Conservation (phyloP, 805 yeast genomes). For the Kluyveromyces dobzhanskii region DNA sequence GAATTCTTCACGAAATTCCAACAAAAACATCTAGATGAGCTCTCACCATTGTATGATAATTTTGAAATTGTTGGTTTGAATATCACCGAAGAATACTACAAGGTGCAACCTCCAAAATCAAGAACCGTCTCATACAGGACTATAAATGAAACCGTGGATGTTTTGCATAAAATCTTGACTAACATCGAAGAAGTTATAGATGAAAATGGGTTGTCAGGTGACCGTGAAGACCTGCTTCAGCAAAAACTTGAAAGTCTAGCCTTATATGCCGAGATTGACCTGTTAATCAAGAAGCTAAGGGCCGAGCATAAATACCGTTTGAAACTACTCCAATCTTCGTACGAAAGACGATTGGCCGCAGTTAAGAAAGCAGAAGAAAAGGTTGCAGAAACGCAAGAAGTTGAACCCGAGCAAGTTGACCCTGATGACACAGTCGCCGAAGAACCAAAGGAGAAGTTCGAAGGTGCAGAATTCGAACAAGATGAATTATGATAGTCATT, state of each 20-base stretch:
- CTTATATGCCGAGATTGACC: conserved; percentile 11
- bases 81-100: conserved; percentile 42
- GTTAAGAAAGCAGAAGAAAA: conserved; percentile 22
- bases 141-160: too few relatives aligned
- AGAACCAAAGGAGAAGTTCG: background rate
- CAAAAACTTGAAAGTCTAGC: conserved; percentile 23
- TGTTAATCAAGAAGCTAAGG: conserved; percentile 13
- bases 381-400: conserved; percentile 7
- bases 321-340: conserved; percentile 23
- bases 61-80: conserved; percentile 41
- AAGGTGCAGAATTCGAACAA: conserved; percentile 5
- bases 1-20: conserved; percentile 37
- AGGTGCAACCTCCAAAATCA: conserved; percentile 30
- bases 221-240: conserved; percentile 27
- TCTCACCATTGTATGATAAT: conserved; percentile 34
- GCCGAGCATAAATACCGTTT: conserved; percentile 23
- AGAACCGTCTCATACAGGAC: background rate
- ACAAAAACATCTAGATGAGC: conserved; percentile 38
- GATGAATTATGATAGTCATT: conserved; percentile 7
- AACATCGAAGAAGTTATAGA: background rate
- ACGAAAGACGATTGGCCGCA: conserved; percentile 19
- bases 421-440: background rate
- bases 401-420: too few relatives aligned
- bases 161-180: too few relatives aligned
- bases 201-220: background rate